These are phyloP conservation scores for Globisporangium parvum DNA, from an alignment of 352 stramenopile species.

Conservation along the genomic window DNA sequence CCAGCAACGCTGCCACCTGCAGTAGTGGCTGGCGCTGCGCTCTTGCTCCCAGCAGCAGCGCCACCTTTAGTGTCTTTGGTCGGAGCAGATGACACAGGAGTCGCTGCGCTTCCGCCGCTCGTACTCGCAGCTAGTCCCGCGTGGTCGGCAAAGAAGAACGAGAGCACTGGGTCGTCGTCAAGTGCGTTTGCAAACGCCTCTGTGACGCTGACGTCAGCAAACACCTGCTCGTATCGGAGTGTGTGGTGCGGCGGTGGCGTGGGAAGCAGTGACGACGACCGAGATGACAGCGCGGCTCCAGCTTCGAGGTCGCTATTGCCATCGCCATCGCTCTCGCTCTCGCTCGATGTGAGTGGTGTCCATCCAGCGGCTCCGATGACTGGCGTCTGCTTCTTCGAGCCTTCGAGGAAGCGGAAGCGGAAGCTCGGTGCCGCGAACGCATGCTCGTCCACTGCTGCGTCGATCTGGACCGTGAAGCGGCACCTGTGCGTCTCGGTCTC, in stretches of 20 bases:
- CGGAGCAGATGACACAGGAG: conserved; percentile 8
- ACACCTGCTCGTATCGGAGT: conserved; percentile 42
- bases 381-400: conserved; percentile 47
- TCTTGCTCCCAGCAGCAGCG: conserved; percentile 3
- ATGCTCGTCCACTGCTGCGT: conserved; percentile 31
- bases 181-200: conserved; percentile 40
- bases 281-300: neutral
- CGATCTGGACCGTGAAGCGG: conserved; percentile 57
- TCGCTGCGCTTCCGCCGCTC: conserved; percentile 9
- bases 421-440: conserved; percentile 48
- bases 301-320: neutral
- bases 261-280: neutral
- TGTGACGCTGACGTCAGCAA: conserved; percentile 35
- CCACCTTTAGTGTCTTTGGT: conserved; percentile 29
- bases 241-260: neutral
- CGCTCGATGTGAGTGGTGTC: conserved; percentile 13
- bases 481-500: conserved; percentile 28
- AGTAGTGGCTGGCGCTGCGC: conserved; percentile 3
- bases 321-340: conserved; percentile 2
- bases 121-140: conserved; percentile 11
- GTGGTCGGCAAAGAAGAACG: conserved; percentile 60
- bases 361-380: conserved; percentile 29
- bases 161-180: conserved; percentile 55
- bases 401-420: conserved; percentile 67
- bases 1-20: neutral